Evolutionary conservation across 148 eudicot species (phyloP), one percentile per base, ranked within the genome.

Genomic region (Amaranthus cruentus): DNA sequence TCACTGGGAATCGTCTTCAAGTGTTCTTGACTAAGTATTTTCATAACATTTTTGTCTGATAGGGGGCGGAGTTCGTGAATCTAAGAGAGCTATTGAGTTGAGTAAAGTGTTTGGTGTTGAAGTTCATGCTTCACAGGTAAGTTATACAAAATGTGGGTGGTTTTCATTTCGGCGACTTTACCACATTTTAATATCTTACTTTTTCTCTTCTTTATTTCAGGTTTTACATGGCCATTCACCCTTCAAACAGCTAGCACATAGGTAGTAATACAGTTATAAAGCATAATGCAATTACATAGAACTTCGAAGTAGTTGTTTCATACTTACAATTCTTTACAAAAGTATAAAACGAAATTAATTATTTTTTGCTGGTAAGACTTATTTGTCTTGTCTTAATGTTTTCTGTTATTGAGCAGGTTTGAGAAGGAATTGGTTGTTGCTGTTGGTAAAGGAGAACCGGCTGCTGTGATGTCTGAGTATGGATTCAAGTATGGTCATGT

Each of bases 391-490:
- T 44, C 38, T 4, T 50, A 14, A 18, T 8, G 0, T 21, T 44
- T 61, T 7, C 5, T 42, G 64, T 42, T 58, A 42, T 53, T 73
- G 47, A 54, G 58, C 88, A 89, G 97, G 76, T 90, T 81, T 85
- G 87, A 81, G 66, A 83, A 89, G 63, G 89, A 89, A 46, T 88
- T 89, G 46, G 63, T 90, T 55, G 83, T 93, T 79, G 98, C 96
- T 72, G 91, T 91, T 60, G 98, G 98, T 62, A 93, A 93, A 82
- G 96, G 96, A 66, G 96, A 93, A 83, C 98, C 98, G 80, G 92
- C 90, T 47, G 81, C 78, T 46, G 98, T 90, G 62, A 82, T 93
- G 89, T 87, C 92, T 71, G 90, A 87, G 61, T 93, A 93, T 75
- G 98, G 96, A 58, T 93, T 90, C 81, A 90, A 87, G 98, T 93